These are phyloP conservation scores for Teunomyces gatunensis DNA, from an alignment of 805 yeast genomes.

Conservation along the genomic window DNA sequence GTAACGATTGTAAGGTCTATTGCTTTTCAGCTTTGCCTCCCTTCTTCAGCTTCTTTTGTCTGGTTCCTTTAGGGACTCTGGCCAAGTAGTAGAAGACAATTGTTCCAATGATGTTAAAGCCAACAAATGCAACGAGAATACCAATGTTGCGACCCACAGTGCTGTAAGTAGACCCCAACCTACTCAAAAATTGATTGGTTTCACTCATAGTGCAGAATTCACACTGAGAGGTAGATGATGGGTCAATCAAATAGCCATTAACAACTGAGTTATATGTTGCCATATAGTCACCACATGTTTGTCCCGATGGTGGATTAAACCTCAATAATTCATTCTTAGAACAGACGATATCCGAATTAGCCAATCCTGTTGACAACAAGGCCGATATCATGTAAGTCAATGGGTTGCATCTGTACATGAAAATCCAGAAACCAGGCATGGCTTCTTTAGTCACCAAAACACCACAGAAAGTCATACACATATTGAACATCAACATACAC, in stretches of 20 bases:
- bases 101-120: constrained; percentile 24
- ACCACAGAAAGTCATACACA: constrained; percentile 30
- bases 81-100: constrained; percentile 38
- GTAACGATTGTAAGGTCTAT: neutral
- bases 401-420: constrained; percentile 29
- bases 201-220: constrained; percentile 53
- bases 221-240: constrained; percentile 52
- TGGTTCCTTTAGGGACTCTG: constrained; percentile 37
- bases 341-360: constrained; percentile 17
- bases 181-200: constrained; percentile 60
- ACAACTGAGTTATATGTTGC: constrained; percentile 14
- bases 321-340: constrained; percentile 14
- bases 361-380: constrained; percentile 15
- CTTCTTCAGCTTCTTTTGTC: constrained; percentile 15
- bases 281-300: constrained; percentile 23
- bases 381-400: constrained; percentile 21
- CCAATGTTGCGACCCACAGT: constrained; percentile 29
- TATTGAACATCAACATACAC: constrained; percentile 21
- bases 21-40: neutral
- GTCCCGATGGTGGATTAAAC: constrained; percentile 17
- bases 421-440: constrained; percentile 28
- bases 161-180: constrained; percentile 39
- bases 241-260: constrained; percentile 37
- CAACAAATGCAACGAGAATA: constrained; percentile 24
- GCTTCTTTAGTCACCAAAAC: constrained; percentile 15